Base-by-base conservation (phyloP, 2,329 filamentous ascomycete genomes). In the Ophiostoma fasciatum region DNA sequence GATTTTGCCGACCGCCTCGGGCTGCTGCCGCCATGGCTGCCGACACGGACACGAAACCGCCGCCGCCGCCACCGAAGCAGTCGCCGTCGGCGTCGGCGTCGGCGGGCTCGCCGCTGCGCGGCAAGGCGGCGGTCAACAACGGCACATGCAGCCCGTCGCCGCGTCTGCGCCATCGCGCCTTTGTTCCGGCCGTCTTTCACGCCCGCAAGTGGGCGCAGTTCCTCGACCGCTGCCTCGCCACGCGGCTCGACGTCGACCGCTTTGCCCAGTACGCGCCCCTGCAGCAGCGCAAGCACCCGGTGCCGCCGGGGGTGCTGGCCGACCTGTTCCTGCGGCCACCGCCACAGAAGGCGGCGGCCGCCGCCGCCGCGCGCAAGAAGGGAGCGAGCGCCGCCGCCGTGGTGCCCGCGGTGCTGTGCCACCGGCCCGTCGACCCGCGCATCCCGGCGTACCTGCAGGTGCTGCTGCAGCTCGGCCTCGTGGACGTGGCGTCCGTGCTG, bases 281-380 rank as follows among this genome's bases (percentile, higher is more conserved):
- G 29, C 57, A 75, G 36, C 58, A 63, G 41, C 53, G 58, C 4
- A 62, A 67, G 43, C 55, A 71, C 42, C 69, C 68, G 1, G 54
- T 78, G 9, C 58, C 66, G 4, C 57, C 70, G 7, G 43, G 55
- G 10, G 51, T 60, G 39, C 55, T 78, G 43, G 69, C 72, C 55
- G 64, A 75, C 44, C 51, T 78, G 35, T 66, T 74, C 46, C 57
- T 80, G 28, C 63, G 63, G 18, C 74, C 74, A 3, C 61, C 62
- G 29, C 54, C 59, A 15, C 17, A 17, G 13, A 20, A 15, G 25
- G 21, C 10, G n/a, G 15, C 20, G 17, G 2, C 8, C 2, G 8
- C 15, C 18, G 10, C 13, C 2, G 9, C 29, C 5, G n/a, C n/a
- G n/a, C n/a, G n/a, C n/a, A n/a, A n/a, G n/a, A n/a, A n/a, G n/a